These are phyloP conservation scores for Glebionis coronaria DNA, from an alignment of 129 eudicot genomes.

Conservation along the genomic window DNA sequence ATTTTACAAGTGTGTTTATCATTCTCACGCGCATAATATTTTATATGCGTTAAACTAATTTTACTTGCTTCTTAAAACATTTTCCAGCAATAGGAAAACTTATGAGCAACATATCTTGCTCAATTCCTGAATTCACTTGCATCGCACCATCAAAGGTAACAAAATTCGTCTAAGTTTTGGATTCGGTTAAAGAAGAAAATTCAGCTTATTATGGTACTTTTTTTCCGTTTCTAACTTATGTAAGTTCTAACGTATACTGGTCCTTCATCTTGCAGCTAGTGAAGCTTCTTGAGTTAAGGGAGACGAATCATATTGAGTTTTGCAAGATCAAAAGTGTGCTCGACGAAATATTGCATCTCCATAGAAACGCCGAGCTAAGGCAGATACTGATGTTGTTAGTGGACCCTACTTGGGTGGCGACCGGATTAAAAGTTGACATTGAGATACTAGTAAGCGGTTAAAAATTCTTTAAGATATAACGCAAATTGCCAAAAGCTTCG, in stretches of 20 bases:
- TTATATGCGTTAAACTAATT: slow-evolving; percentile 5
- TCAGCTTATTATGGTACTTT: slow-evolving; percentile 7
- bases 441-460: slow-evolving; percentile 62
- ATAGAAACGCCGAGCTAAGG: slow-evolving; percentile 56
- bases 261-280: slow-evolving; percentile 65
- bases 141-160: slow-evolving; percentile 89
- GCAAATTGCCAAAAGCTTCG: neutral
- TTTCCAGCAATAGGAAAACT: slow-evolving; percentile 77
- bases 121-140: slow-evolving; percentile 95
- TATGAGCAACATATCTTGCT: slow-evolving; percentile 76
- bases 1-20: neutral
- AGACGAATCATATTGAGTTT: slow-evolving; percentile 93
- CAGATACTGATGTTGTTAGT: slow-evolving; percentile 63
- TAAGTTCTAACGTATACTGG: neutral
- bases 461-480: neutral
- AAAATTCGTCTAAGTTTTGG: neutral
- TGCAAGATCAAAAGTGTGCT: slow-evolving; percentile 83
- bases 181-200: slow-evolving; percentile 12
- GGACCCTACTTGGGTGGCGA: slow-evolving; percentile 92
- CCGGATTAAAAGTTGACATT: slow-evolving; percentile 74
- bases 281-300: slow-evolving; percentile 93
- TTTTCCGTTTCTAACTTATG: slow-evolving; percentile 2
- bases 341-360: slow-evolving; percentile 72
- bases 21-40: neutral
- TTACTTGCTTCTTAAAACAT: neutral